Evolutionary conservation across 1,139 yeast genomes (phyloP).

Genomic region (Magnusiomyces tetraspermus): DNA sequence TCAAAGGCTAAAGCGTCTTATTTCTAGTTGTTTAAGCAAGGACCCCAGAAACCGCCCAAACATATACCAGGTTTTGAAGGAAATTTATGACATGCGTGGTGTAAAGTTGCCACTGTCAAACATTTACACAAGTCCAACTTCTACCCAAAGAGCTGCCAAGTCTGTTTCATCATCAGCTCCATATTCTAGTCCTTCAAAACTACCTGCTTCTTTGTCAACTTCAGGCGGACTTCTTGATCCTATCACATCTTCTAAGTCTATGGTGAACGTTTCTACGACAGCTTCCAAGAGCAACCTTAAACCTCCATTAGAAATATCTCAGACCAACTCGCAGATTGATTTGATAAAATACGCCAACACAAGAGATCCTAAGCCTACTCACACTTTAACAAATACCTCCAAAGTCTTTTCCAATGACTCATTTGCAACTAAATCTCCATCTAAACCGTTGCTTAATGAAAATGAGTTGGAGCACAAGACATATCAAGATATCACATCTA

Average conservation of each 20-base stretch:
- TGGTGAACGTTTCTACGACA: conserved; percentile 5
- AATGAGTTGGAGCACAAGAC: conserved; percentile 14
- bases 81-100: conserved; percentile 50
- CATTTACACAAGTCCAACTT: conserved; percentile 18
- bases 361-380: not conserved
- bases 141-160: conserved; percentile 11
- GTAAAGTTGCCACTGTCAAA: conserved; percentile 44
- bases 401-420: not conserved
- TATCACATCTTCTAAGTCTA: conserved; percentile 3
- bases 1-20: conserved; percentile 38
- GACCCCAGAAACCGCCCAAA: conserved; percentile 80
- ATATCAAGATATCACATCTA: conserved; percentile 19
- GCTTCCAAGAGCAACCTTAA: not conserved
- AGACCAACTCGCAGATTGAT: not conserved
- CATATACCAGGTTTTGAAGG: conserved; percentile 69
- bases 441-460: not conserved
- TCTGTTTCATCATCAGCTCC: conserved; percentile 17
- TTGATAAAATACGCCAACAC: no score
- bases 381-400: not conserved
- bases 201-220: conserved; percentile 16
- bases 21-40: conserved; percentile 69
- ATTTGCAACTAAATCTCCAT: not conserved
- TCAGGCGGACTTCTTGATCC: not conserved
- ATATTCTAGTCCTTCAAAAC: conserved; percentile 12
- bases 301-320: conserved; percentile 1